phyloP scores from a whole-genome alignment of 176 grass and related monocot species.

The Musa beccarii region DNA sequence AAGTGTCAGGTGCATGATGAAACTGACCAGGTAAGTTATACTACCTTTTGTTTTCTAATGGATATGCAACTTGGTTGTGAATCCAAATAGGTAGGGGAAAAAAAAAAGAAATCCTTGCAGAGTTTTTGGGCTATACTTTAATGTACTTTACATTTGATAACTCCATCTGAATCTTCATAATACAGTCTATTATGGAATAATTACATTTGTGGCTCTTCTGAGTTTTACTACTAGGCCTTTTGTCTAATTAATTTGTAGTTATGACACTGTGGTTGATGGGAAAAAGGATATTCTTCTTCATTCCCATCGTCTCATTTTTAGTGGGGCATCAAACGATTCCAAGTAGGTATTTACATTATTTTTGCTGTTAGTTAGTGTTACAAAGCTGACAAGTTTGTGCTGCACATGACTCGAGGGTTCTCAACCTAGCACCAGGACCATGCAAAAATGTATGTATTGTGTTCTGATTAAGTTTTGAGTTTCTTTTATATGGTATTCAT shows the following conservation, averaged over 20 bases:
- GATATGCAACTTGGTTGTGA: constrained; percentile 1
- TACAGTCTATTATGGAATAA: background rate
- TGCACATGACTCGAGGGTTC: constrained; percentile 74
- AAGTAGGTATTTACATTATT: constrained; percentile 68
- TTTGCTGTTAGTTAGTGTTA: constrained; percentile 60
- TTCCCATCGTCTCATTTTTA: no score
- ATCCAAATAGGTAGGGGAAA: constrained; percentile 1
- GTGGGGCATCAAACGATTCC: constrained; percentile 5
- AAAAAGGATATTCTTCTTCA: constrained; percentile 20
- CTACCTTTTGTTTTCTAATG: constrained; percentile 28
- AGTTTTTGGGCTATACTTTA: background rate
- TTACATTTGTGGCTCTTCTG: background rate
- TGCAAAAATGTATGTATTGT: constrained; percentile 91
- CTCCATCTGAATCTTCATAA: background rate
- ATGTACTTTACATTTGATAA: background rate
- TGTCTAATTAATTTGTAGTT: background rate
- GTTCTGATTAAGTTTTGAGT: constrained; percentile 38
- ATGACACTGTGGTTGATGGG: background rate
- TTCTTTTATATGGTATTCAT: constrained; percentile 28
- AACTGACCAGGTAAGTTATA: constrained; percentile 99
- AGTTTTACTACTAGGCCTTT: background rate
- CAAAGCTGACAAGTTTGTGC: constrained; percentile 73
- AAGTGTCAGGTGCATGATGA: constrained; percentile 99
- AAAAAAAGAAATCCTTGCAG: background rate
- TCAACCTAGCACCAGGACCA: constrained; percentile 52